Conservation (phyloP, 2,329 filamentous ascomycete species). For the Microcyclospora pomicola region DNA sequence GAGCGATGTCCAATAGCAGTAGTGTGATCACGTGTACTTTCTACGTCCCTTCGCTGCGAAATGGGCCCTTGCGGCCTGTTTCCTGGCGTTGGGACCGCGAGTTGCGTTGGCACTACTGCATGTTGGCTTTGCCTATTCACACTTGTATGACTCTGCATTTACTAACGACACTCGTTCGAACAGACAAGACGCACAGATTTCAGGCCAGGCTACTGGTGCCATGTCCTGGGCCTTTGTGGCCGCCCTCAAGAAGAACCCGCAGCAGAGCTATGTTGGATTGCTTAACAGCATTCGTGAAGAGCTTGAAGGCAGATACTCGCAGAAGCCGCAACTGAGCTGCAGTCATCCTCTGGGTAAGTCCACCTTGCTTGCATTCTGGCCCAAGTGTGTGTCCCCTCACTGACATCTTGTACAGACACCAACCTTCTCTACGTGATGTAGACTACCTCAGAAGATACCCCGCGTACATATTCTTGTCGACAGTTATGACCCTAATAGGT, state of each 20-base stretch:
- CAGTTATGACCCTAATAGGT: too few species aligned
- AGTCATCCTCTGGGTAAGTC: conserved; percentile 84
- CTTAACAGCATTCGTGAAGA: conserved; percentile 92
- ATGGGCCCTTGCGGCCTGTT: conserved; percentile 12
- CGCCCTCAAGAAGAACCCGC: conserved; percentile 78
- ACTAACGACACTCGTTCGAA: conserved; percentile 7
- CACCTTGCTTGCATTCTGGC: neutral
- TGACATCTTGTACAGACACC: conserved; percentile 19
- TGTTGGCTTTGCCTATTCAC: neutral
- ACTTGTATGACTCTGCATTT: neutral
- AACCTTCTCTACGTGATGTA: conserved; percentile 34
- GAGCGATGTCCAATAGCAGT: conserved; percentile 3
- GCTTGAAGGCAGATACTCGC: conserved; percentile 70
- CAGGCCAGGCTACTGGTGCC: conserved; percentile 79
- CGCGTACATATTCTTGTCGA: too few species aligned
- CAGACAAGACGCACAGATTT: conserved; percentile 82
- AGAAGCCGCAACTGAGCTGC: conserved; percentile 92
- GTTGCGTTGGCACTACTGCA: conserved; percentile 17
- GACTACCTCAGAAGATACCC: too few species aligned
- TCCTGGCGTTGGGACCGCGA: conserved; percentile 16
- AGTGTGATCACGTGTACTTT: neutral
- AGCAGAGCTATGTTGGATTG: conserved; percentile 91
- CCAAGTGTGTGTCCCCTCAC: neutral
- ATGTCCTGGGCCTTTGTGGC: conserved; percentile 98
- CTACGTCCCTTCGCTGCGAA: conserved; percentile 14